Percentiles rank a stretch among this genome's conserved stretches.
Evolutionary conservation across 2,329 filamentous ascomycete species (phyloP).

Genomic region (Fusarium pininemorale): DNA sequence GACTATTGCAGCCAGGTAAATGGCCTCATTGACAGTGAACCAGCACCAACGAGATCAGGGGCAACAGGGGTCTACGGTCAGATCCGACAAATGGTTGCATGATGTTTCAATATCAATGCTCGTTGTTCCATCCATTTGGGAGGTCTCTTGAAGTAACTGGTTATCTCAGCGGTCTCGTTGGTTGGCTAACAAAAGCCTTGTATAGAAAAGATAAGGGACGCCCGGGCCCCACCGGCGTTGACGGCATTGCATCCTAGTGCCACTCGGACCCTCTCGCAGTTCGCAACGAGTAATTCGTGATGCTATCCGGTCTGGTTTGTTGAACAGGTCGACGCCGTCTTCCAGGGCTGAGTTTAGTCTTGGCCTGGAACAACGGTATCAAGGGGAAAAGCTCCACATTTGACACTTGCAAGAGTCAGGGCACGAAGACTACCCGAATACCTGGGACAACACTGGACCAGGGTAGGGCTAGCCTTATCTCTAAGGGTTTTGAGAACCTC

Average conservation of each 20-base stretch:
- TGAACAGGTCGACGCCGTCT: no score
- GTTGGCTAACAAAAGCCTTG: accelerated
- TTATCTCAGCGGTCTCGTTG: no score
- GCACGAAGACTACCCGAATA: not conserved
- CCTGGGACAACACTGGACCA: not conserved
- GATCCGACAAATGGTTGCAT: not conserved
- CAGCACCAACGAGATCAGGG: not conserved
- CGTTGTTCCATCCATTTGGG: accelerated
- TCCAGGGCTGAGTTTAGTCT: not conserved
- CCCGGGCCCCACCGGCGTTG: not conserved
- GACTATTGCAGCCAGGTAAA: no score
- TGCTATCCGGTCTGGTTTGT: not conserved
- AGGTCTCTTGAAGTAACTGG: accelerated
- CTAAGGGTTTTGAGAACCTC: accelerated
- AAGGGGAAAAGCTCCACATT: not conserved
- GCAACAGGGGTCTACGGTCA: not conserved
- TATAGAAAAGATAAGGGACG: not conserved
- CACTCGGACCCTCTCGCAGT: not conserved
- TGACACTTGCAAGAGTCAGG: not conserved
- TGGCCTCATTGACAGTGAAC: not conserved
- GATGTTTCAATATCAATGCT: accelerated
- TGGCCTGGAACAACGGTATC: not conserved
- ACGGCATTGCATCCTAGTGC: not conserved
- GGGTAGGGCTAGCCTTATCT: not conserved
- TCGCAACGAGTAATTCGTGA: not conserved